Base-by-base conservation (phyloP, 2,329 filamentous ascomycete species). In the Trichothecium sympodiale region DNA sequence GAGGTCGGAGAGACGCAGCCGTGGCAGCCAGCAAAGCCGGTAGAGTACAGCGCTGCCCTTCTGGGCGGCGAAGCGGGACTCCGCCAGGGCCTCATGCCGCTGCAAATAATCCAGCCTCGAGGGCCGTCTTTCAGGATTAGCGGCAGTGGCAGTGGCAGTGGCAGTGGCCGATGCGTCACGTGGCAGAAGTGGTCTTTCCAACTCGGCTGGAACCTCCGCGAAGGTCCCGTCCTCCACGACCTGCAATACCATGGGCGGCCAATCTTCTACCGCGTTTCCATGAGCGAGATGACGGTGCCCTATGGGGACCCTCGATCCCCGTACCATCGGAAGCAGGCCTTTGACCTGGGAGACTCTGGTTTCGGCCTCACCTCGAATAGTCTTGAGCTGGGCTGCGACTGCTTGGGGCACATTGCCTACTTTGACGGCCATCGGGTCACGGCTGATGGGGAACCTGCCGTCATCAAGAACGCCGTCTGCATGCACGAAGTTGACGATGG, bases 401-500 rank as follows among this genome's bases (percentile, higher is more conserved):
- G 80, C 44, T 65, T 85, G 0, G 81, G 81, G 6, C 67, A 71
- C 1, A 81, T 82, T 44, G 72, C 80, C 40, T 70, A 70, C 43
- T 71, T 84, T 39, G 74, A 80, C 44, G 67, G 65, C 0, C 57
- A 74, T 9, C 58, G 75, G 12, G 62, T 70, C 0, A 63, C 64
- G 0, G 53, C 67, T 0, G 61, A 72, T 20, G 80, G 80, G 0
- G 62, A 65, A 2, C 63, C 73, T 0, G 58, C 57, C 13, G 52
- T 62, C 2, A 61, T 67, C 9, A 69, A 69, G 32, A 75, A 77
- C 34, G 76, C 76, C 2, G 60, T 83, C 28, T 84, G 80, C 42
- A 60, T 83, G 3, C 80, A 84, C 47, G 80, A 84, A 54, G 71
- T 81, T 47, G 80, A 84, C 48, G 71, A 74, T 41, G 80, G 80